phyloP scores from a whole-genome alignment of 2,329 filamentous ascomycete genomes.

The Fusarium oxysporum region DNA sequence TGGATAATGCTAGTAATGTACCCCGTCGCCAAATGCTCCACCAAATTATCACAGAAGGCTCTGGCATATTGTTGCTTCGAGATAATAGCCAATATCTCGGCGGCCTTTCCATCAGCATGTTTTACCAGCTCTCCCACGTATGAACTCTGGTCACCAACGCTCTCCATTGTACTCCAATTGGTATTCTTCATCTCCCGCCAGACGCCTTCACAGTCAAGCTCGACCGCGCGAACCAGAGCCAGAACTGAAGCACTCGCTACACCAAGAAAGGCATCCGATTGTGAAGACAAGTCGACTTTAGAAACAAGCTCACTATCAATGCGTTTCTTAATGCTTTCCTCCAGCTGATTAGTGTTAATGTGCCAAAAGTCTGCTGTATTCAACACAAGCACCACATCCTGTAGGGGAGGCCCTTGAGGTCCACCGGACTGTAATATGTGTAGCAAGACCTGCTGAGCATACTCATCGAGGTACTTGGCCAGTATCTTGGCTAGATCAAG shows the following conservation, averaged over 20 bases:
- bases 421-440: slow-evolving; percentile 72
- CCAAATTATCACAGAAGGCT: slow-evolving; percentile 95
- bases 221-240: slow-evolving; percentile 84
- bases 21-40: slow-evolving; percentile 83
- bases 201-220: slow-evolving; percentile 82
- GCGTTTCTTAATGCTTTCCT: slow-evolving; percentile 92
- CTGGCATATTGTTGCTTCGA: slow-evolving; percentile 94
- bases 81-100: slow-evolving; percentile 80
- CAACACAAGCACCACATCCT: slow-evolving; percentile 86
- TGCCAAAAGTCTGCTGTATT: slow-evolving; percentile 99
- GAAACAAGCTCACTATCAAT: slow-evolving; percentile 83
- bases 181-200: slow-evolving; percentile 99
- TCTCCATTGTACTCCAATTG: slow-evolving; percentile 93
- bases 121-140: slow-evolving; percentile 87
- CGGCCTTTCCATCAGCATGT: slow-evolving; percentile 76
- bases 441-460: slow-evolving; percentile 91
- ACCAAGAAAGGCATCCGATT: slow-evolving; percentile 94
- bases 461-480: slow-evolving; percentile 93
- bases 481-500: slow-evolving; percentile 87
- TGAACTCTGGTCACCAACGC: slow-evolving; percentile 90
- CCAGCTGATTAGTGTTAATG: slow-evolving; percentile 88
- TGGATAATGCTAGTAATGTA: slow-evolving; percentile 89
- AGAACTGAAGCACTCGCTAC: slow-evolving; percentile 91
- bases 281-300: slow-evolving; percentile 88
- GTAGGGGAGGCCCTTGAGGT: slow-evolving; percentile 65